Evolutionary conservation across 1,284 basidiomycete species (phyloP), one percentile per base, ranked within the genome.

Genomic region (Naganishia sp.): DNA sequence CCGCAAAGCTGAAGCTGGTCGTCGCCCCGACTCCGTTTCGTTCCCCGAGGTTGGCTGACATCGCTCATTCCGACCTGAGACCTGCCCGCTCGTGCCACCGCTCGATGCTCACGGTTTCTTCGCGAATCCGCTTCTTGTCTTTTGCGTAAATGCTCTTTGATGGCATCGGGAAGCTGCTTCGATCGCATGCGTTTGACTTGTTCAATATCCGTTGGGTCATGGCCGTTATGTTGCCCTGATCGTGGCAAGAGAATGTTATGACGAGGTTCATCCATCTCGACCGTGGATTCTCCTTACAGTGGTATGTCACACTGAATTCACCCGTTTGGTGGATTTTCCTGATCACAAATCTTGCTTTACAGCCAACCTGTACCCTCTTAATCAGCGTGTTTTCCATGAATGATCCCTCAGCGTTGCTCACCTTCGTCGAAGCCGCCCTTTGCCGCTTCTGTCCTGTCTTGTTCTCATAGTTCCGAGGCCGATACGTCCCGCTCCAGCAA

Each of bases 151-250:
- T 61, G 49, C 9, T 35, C 46, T 32, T 61, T 61, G 57, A 61
- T 61, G n/a, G 57, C n/a, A 15, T 47, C 47, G 15, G 57, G 31
- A 4, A 61, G 57, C 39, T 61, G 57, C 13, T 35, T 50, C 47
- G 57, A 61, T 31, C 57, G 57, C 57, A 61, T 61, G 6, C 57
- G 57, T 50, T 61, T 61, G 46, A 61, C 41, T 17, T 61, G 57
- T 17, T 61, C 57, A 35, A 61, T 49, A 17, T 61, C 47, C 1
- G 57, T 51, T 18, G 57, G 57, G 47, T 61, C 57, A 28, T 61
- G 57, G 17, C 57, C 57, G 47, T 61, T 61, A 15, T 61, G 57
- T 41, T 49, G 57, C 57, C 57, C 57, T 61, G 47, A 28, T 18
- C n/a, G 17, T 7, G 45, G 17, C 4, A 6, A 54, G 17, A n/a